Percentiles rank a stretch among this genome's conserved stretches.
phyloP scores from a whole-genome alignment of 352 stramenopile species.

The Blastocystis sp. region DNA sequence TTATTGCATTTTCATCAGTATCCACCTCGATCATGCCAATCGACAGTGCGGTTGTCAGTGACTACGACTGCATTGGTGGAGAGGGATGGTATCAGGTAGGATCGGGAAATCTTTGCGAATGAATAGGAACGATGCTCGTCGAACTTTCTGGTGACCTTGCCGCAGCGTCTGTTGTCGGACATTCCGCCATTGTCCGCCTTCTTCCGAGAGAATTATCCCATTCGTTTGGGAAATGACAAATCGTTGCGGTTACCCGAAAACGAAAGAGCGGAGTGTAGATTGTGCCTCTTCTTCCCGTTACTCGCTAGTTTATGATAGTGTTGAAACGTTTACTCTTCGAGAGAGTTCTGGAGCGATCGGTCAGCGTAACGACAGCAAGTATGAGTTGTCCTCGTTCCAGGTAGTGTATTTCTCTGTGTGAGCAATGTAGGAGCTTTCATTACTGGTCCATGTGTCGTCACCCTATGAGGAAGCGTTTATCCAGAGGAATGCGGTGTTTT shows the following conservation, averaged over 20 bases:
- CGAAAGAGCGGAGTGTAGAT: slow-evolving; percentile 44
- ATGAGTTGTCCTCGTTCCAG: slow-evolving; percentile 49
- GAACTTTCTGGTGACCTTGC: slow-evolving; percentile 47
- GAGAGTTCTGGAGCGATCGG: slow-evolving; percentile 11
- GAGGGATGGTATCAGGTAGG: slow-evolving; percentile 35
- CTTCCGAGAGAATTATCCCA: slow-evolving; percentile 13
- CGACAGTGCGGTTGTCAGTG: neutral
- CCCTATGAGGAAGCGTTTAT: slow-evolving; percentile 53
- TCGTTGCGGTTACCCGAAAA: slow-evolving; percentile 45
- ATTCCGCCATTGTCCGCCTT: neutral
- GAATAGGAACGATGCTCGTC: slow-evolving; percentile 51
- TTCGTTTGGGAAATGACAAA: slow-evolving; percentile 29
- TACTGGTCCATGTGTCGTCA: slow-evolving; percentile 37
- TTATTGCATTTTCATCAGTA: no score
- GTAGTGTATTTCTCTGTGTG: neutral
- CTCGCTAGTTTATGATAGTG: slow-evolving; percentile 27
- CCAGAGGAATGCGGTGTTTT: slow-evolving; percentile 34
- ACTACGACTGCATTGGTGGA: slow-evolving; percentile 49
- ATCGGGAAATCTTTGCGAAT: neutral
- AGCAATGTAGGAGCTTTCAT: slow-evolving; percentile 24
- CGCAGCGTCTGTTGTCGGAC: slow-evolving; percentile 23
- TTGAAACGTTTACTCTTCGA: slow-evolving; percentile 25
- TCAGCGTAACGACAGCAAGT: slow-evolving; percentile 37
- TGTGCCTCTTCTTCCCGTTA: neutral
- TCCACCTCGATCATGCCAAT: neutral